These are phyloP conservation scores for Fusarium pseudoanthophilum DNA, from an alignment of 2,329 filamentous ascomycete genomes.

Conservation along the genomic window DNA sequence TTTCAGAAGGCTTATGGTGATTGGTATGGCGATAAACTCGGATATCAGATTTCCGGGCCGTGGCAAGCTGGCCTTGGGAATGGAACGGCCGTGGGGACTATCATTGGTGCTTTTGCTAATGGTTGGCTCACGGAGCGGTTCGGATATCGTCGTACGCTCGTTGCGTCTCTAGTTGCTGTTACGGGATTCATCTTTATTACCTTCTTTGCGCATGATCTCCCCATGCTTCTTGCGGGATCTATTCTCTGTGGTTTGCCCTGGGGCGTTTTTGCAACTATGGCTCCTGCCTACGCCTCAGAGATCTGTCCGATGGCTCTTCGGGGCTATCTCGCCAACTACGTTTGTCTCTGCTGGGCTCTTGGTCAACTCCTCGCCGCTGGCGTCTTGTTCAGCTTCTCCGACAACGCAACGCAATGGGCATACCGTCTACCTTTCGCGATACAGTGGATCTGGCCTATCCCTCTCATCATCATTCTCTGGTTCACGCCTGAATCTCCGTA, in stretches of 20 bases:
- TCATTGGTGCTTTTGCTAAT: slow-evolving; percentile 40
- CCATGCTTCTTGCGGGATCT: slow-evolving; percentile 57
- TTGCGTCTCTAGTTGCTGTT: slow-evolving; percentile 53
- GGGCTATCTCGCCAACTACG: slow-evolving; percentile 54
- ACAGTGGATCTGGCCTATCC: slow-evolving; percentile 51
- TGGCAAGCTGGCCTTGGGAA: slow-evolving; percentile 19
- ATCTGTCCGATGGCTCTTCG: slow-evolving; percentile 55
- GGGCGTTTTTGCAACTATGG: slow-evolving; percentile 57
- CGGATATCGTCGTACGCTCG: slow-evolving; percentile 58
- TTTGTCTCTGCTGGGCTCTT: slow-evolving; percentile 57
- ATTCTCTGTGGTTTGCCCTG: slow-evolving; percentile 57
- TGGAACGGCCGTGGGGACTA: slow-evolving; percentile 25
- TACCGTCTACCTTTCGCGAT: slow-evolving; percentile 52
- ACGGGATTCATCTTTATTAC: slow-evolving; percentile 46
- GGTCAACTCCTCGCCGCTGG: slow-evolving; percentile 54
- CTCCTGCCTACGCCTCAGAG: slow-evolving; percentile 57
- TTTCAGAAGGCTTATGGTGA: slow-evolving; percentile 38
- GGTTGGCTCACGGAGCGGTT: slow-evolving; percentile 35
- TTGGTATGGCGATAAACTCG: slow-evolving; percentile 36
- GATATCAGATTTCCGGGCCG: slow-evolving; percentile 34
- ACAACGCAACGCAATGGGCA: slow-evolving; percentile 46
- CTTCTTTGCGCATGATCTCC: slow-evolving; percentile 50
- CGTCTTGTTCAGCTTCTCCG: slow-evolving; percentile 33
- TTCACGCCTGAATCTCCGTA: slow-evolving; percentile 51
- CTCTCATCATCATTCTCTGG: slow-evolving; percentile 43